Percentiles rank a stretch among this genome's conserved stretches.
phyloP scores from a whole-genome alignment of 352 stramenopile species.

The Phytophthora sp. region DNA sequence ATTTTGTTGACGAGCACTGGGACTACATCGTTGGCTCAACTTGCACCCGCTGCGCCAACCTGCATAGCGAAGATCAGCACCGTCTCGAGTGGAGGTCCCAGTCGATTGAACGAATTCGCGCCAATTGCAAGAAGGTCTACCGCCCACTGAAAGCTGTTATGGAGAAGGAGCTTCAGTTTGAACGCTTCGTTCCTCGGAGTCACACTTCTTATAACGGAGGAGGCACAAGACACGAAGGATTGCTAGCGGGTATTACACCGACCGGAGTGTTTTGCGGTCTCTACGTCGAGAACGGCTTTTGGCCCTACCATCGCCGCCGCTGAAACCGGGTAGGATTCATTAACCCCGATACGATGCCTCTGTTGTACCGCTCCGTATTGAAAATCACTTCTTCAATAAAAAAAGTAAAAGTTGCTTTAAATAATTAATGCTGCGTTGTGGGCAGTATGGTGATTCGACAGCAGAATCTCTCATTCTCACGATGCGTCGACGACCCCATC shows the following conservation, averaged over 20 bases:
- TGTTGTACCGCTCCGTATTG: too few species aligned
- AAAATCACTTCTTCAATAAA: too few species aligned
- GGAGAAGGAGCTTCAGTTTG: conserved; percentile 7
- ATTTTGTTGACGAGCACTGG: background rate
- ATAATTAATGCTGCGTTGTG: too few species aligned
- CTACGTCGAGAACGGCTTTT: conserved; percentile 18
- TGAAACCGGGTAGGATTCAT: background rate
- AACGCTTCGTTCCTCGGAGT: conserved; percentile 17
- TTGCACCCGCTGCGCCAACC: background rate
- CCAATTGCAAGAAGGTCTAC: conserved; percentile 14
- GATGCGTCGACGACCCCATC: too few species aligned
- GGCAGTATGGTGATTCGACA: too few species aligned
- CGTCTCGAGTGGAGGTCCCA: background rate
- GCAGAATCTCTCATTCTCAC: too few species aligned
- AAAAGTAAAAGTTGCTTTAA: too few species aligned
- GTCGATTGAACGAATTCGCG: background rate
- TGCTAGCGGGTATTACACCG: conserved; percentile 18
- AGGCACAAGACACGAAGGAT: conserved; percentile 6
- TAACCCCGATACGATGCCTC: too few species aligned
- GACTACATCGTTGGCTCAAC: background rate
- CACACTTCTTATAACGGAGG: background rate
- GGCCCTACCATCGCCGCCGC: background rate
- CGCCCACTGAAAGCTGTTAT: conserved; percentile 8
- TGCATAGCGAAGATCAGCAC: background rate
- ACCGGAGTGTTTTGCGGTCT: conserved; percentile 24